Evolutionary conservation across 768 basidiomycete genomes (phyloP).

Genomic region (Asterophora lycoperdoides): DNA sequence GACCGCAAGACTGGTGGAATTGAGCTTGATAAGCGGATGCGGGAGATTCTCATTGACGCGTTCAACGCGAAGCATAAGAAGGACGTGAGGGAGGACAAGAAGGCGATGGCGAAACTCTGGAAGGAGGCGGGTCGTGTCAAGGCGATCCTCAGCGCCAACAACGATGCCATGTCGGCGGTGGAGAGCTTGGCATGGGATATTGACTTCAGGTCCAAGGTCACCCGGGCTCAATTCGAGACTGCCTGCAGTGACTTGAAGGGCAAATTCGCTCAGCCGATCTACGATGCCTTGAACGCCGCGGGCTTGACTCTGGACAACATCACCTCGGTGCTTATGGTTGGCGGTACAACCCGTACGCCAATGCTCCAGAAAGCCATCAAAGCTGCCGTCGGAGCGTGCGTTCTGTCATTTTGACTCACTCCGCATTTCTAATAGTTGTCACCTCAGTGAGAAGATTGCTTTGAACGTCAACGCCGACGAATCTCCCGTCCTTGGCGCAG

Average conservation of each 20-base stretch:
- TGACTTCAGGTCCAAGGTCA: slow-evolving; percentile 79
- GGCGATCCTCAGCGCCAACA: slow-evolving; percentile 88
- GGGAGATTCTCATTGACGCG: slow-evolving; percentile 71
- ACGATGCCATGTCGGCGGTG: slow-evolving; percentile 69
- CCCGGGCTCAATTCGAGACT: slow-evolving; percentile 74
- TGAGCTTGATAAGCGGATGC: slow-evolving; percentile 78
- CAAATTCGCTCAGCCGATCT: slow-evolving; percentile 66
- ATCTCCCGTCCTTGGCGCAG: slow-evolving; percentile 90
- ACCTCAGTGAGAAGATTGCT: slow-evolving; percentile 71
- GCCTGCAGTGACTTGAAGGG: slow-evolving; percentile 62
- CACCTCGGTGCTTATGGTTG: slow-evolving; percentile 88
- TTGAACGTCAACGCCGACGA: slow-evolving; percentile 97
- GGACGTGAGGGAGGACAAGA: slow-evolving; percentile 67
- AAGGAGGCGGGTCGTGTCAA: slow-evolving; percentile 93
- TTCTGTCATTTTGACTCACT: slow-evolving; percentile 11
- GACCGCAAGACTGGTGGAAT: slow-evolving; percentile 74
- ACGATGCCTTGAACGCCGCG: slow-evolving; percentile 65
- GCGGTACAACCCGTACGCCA: slow-evolving; percentile 85
- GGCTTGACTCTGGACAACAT: slow-evolving; percentile 68
- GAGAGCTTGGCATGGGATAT: slow-evolving; percentile 89
- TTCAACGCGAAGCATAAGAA: slow-evolving; percentile 71
- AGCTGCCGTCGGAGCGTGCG: slow-evolving; percentile 73
- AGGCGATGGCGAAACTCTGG: slow-evolving; percentile 90
- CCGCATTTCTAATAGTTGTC: background rate
- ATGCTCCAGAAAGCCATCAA: slow-evolving; percentile 86